A percentile compares a stretch with the other conserved stretches of the same genome.
Conservation (phyloP, 2,329 filamentous ascomycete genomes). For the Lachnellula willkommii region DNA sequence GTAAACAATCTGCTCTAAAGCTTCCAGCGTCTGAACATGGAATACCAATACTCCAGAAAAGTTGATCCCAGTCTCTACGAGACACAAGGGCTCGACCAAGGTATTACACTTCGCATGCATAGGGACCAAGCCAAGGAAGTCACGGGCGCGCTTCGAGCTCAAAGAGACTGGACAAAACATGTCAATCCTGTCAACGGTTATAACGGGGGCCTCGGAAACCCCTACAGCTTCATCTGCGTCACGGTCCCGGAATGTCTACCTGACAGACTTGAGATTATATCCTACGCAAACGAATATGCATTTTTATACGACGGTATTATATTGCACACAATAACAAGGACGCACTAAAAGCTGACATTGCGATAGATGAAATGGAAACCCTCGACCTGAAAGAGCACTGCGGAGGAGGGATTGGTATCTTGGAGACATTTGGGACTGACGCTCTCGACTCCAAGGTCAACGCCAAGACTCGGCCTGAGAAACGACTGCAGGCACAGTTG, state of each 20-base stretch:
- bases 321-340: neutral
- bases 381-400: neutral
- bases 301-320: neutral
- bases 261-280: neutral
- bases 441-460: constrained; percentile 2
- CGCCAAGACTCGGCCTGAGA: constrained; percentile 5
- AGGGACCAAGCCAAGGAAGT: neutral
- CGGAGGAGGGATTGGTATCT: neutral
- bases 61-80: constrained; percentile 1
- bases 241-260: neutral
- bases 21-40: neutral
- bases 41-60: constrained; percentile 2
- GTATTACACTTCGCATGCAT: constrained; percentile 1
- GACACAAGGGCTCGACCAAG: constrained; percentile 3
- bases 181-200: neutral
- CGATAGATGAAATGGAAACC: too few relatives aligned
- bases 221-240: neutral
- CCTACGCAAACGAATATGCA: neutral
- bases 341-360: neutral
- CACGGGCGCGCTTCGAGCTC: neutral
- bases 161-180: constrained; percentile 1
- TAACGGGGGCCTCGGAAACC: neutral
- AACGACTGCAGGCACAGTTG: constrained; percentile 20
- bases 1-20: too few relatives aligned
- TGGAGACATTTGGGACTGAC: neutral